Base-by-base conservation (phyloP, 768 basidiomycete genomes). In the Lactarius tabidus region DNA sequence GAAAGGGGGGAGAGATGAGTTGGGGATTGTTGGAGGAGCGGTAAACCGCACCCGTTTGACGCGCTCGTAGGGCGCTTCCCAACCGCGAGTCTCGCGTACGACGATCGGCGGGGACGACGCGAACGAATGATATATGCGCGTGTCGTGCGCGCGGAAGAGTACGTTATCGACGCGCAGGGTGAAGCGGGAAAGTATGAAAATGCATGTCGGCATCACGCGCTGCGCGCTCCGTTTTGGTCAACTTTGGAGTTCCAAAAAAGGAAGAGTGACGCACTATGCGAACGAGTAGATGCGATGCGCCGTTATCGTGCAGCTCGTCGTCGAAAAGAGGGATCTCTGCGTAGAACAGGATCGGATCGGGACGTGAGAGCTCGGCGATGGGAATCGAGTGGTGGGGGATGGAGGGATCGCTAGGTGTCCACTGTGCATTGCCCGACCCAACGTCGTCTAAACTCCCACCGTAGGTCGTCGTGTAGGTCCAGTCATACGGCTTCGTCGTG, bases 301-400 rank as follows among this genome's bases (percentile, higher is more conserved):
- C 97, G 72, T 98, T 98, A 73, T 99, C 97, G 72, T 98, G 95
- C 53, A 98, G 80, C 75, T 99, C 97, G 74, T 98, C 95, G 72
- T 99, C 96, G 73, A 91, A 98, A 6, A 98, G 77, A 0, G 93
- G 91, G 1, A 98, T 85, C 71, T 98, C 95, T 8, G 96, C 93
- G 72, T 96, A 98, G 76, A 96, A 99, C n/a, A 98, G 79, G 70
- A 98, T 98, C 18, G 97, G 97, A 76, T 98, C 96, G 63, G 87
- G 92, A 31, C 91, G 84, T 12, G 88, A 89, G 35, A 98, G 84
- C 67, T 95, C 88, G 1, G 86, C 83, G 70, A 96, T 80, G 1
- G 96, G 95, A 63, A 99, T 95, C 10, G 74, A 68, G 70, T 95
- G 88, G 0, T 77, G 72, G 0, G 79, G 70, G 63, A 91, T 78